Evolutionary conservation across 805 yeast genomes (phyloP), one percentile per base, ranked within the genome.

Genomic region (Wickerhamiella dianesei): DNA sequence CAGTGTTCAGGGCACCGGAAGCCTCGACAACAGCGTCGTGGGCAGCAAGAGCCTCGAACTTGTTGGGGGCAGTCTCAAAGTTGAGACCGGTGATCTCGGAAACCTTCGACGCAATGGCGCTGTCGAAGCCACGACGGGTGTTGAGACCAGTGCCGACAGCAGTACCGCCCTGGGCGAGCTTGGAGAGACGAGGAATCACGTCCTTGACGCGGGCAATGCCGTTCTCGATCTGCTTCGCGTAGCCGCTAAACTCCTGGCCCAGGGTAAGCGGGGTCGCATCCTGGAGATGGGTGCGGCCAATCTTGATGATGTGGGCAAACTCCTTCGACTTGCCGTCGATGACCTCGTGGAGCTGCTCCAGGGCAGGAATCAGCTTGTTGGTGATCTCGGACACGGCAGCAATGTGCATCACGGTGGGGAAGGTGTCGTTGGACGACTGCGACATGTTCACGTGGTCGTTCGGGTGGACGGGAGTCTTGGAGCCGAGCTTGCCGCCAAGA

Each of bases 331-430:
- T 92, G 51, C 64, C 72, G 44, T 75, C 74, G 54, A 92, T 70
- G n/a, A 95, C 73, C 60, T 80, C 82, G 66, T 83, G 83, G 61
- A 92, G 78, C 40, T 69, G 72, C 49, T 75, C 72, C 62, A 92
- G 73, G 61, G 86, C 84, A 16, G 98, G 98, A 45, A 89, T 57
- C 65, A 92, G 74, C 39, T 73, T 71, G 62, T 75, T 60, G 46
- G 80, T 70, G 69, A 89, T 83, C 71, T 89, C 95, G 40, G 82
- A 76, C 53, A 88, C 96, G 17, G 97, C 96, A 48, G 98, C 96
- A 68, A 92, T 89, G 72, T 92, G 98, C 98, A 92, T 92, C 48
- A 89, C 98, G 35, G 98, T 88, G 57, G 98, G 98, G 83, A 92
- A 92, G 47, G 97, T 92, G 70, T 92, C 98, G 67, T 92, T 92